Conservation (phyloP, 306 rosid genomes). For the Canavalia gladiata region DNA sequence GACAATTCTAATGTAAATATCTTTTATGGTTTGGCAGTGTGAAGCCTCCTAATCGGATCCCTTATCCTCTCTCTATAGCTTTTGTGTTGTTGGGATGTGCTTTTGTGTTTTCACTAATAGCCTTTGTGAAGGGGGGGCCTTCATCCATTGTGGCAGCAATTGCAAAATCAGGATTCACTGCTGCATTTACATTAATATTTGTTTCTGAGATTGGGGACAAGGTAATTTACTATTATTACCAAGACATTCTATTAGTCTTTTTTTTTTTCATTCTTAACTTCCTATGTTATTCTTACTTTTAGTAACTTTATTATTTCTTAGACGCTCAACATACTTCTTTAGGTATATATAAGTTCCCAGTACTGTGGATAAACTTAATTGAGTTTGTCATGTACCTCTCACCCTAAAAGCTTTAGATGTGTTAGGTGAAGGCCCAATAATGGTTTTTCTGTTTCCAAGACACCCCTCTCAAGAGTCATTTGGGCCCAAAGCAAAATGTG, state of each 20-base stretch:
- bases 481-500: neutral
- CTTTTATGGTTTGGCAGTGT: conserved; percentile 70
- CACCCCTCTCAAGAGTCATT: neutral
- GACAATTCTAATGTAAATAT: conserved; percentile 47
- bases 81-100: conserved; percentile 83
- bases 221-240: conserved; percentile 57
- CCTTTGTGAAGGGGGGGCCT: conserved; percentile 91
- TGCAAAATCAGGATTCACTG: conserved; percentile 95
- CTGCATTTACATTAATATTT: conserved; percentile 93
- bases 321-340: conserved; percentile 26
- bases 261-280: neutral
- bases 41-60: conserved; percentile 71
- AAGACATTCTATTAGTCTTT: neutral
- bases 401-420: conserved; percentile 7
- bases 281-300: neutral
- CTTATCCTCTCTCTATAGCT: conserved; percentile 76
- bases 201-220: conserved; percentile 99
- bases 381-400: neutral
- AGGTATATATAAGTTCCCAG: conserved; percentile 22
- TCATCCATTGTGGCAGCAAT: conserved; percentile 77
- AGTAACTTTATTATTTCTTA: conserved; percentile 19
- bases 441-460: neutral
- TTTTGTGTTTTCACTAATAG: conserved; percentile 79
- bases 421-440: neutral
- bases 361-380: conserved; percentile 12